phyloP scores from a whole-genome alignment of 306 rosid genomes.

The Luffa acutangula region DNA sequence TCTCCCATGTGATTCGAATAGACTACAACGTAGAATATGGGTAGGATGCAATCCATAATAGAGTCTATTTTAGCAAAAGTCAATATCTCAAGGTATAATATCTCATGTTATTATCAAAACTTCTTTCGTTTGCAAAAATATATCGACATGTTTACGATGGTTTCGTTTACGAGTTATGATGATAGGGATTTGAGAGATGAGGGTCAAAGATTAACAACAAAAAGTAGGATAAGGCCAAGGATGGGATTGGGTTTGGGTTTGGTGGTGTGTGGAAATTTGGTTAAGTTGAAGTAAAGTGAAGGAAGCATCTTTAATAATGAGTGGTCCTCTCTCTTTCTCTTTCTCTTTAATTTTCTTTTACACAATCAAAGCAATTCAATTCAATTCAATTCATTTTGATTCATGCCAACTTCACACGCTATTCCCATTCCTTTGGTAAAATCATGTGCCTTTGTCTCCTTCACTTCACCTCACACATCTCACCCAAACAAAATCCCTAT shows the following conservation, averaged over 20 bases:
- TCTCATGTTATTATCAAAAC: background rate
- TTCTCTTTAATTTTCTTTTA: background rate
- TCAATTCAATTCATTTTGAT: background rate
- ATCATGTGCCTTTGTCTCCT: conserved; percentile 4
- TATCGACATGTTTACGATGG: background rate
- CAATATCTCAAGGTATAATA: background rate
- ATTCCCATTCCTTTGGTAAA: background rate
- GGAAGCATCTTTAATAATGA: conserved; percentile 7
- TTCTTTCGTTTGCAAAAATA: background rate
- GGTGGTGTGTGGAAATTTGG: conserved; percentile 1
- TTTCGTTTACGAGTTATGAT: background rate
- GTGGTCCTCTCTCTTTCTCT: background rate
- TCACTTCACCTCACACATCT: background rate
- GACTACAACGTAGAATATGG: too few relatives aligned
- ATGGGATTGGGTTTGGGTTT: background rate
- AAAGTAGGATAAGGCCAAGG: background rate
- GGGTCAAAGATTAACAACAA: background rate
- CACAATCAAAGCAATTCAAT: conserved; percentile 1
- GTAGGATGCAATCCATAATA: too few relatives aligned
- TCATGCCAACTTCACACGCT: conserved; percentile 11
- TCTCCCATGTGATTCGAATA: too few relatives aligned
- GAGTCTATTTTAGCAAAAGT: background rate
- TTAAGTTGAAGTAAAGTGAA: conserved; percentile 6
- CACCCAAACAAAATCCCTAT: background rate
- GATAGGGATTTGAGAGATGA: background rate